These are phyloP conservation scores for Auxenochlorella pyrenoidosa DNA, from an alignment of 139 green algal species.

Conservation along the genomic window DNA sequence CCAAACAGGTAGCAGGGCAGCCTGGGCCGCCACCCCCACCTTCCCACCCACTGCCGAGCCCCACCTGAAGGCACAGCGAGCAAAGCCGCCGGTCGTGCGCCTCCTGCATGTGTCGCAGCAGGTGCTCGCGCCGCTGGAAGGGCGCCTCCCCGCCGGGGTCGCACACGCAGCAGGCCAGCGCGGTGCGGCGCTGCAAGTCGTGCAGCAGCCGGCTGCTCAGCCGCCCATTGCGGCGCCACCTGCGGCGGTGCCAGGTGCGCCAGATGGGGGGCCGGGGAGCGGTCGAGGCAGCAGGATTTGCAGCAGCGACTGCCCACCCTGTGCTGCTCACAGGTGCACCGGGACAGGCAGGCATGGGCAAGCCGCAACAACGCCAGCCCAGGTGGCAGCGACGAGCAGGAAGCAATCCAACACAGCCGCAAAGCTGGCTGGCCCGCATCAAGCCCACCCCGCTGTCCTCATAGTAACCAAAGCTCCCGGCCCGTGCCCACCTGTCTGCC, in stretches of 20 bases:
- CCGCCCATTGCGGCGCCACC: constrained; percentile 18
- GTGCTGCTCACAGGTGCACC: too few species aligned
- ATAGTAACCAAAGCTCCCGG: background rate
- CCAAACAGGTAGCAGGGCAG: background rate
- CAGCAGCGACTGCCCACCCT: too few species aligned
- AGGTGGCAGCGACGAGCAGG: background rate
- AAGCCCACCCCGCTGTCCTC: background rate
- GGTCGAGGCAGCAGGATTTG: too few species aligned
- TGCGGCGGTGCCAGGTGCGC: background rate
- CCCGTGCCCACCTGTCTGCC: constrained; percentile 41
- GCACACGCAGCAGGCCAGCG: constrained; percentile 61
- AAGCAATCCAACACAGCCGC: background rate
- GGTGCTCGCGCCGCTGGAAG: constrained; percentile 50
- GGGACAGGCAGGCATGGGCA: too few species aligned
- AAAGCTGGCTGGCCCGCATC: too few species aligned
- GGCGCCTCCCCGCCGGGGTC: constrained; percentile 45
- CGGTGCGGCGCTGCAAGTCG: constrained; percentile 49
- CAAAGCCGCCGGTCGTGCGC: constrained; percentile 53
- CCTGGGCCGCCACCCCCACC: background rate
- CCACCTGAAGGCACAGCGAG: constrained; percentile 51
- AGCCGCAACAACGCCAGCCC: too few species aligned
- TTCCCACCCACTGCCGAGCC: background rate
- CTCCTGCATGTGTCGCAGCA: constrained; percentile 56
- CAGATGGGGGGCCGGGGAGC: too few species aligned
- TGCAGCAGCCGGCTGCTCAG: constrained; percentile 23